Evolutionary conservation across 192 early-diverging fungal genomes (phyloP).

Genomic region (Backusella luteola): DNA sequence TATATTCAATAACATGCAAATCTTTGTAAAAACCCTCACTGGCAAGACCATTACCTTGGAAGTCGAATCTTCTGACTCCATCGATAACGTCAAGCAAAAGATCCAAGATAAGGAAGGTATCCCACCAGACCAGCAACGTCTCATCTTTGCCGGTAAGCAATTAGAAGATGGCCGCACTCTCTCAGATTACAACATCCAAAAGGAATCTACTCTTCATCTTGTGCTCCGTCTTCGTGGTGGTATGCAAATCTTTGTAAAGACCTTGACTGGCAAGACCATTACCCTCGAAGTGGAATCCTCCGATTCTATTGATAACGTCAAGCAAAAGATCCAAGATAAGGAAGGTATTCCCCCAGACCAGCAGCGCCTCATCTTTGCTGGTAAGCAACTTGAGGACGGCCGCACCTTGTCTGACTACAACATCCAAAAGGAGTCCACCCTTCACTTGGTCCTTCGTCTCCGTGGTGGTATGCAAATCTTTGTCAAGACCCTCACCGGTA

Average conservation of each 20-base stretch:
- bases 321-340: conserved; percentile 54
- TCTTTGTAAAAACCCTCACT: conserved; percentile 61
- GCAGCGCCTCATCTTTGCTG: conserved; percentile 74
- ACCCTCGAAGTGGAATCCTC: conserved; percentile 58
- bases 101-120: conserved; percentile 56
- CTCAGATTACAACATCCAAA: conserved; percentile 70
- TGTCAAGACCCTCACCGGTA: conserved; percentile 59
- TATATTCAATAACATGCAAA: conserved; percentile 39
- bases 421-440: conserved; percentile 69
- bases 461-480: conserved; percentile 64
- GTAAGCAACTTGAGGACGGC: conserved; percentile 76
- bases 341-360: conserved; percentile 71
- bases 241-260: conserved; percentile 63
- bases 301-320: conserved; percentile 54
- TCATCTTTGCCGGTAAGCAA: conserved; percentile 78
- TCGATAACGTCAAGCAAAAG: conserved; percentile 57
- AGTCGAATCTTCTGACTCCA: conserved; percentile 54
- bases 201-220: conserved; percentile 66
- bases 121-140: conserved; percentile 76
- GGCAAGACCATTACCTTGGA: conserved; percentile 63
- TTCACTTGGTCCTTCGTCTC: conserved; percentile 68
- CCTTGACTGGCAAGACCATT: conserved; percentile 57
- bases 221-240: conserved; percentile 67
- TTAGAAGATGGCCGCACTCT: conserved; percentile 68
- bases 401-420: conserved; percentile 66